Base-by-base conservation (phyloP, 2,329 filamentous ascomycete species). In the Lachnellula suecica region DNA sequence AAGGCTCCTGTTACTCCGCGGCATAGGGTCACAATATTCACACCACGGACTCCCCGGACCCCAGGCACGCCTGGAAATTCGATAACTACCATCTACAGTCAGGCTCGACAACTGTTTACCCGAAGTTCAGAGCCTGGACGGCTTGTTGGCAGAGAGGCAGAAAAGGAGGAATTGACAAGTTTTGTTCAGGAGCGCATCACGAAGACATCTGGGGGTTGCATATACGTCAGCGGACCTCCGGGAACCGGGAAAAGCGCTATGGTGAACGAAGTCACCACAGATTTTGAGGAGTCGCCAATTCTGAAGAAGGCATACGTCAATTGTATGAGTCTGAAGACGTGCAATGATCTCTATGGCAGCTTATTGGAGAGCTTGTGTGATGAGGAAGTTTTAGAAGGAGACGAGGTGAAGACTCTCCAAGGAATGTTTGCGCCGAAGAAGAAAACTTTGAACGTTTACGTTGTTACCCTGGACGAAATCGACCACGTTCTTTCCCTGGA, bases 221-320 rank as follows among this genome's bases (percentile, higher is more conserved):
- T 96, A 47, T 99, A 99, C 68, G 87, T 99, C 60, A 97, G 92
- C 62, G 94, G 94, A 0, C 94, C 94, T 4, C 94, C 94, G 2
- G 94, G 94, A 10, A 99, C 94, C 0, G 94, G 94, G 49, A 99
- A 99, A 74, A 97, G 92, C 69, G 94, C 94, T 25, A 87, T 97
- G 77, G 84, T 97, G 56, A 85, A 85, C 57, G 87, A 95, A 67
- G 82, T 96, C 46, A 88, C 88, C 44, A 74, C 82, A 44, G 76
- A 83, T 40, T 72, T 87, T 44, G 73, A 74, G 10, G 67, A 78
- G 15, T 70, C 74, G 2, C 64, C 70, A 11, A 70, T 70, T 4
- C 75, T 94, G 48, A 84, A 83, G 63, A 84, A 86, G 48, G 85
- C 85, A 2, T 93, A 92, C 66, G 81, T 99, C 77, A 99, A 99